Evolutionary conservation across 148 eudicot genomes (phyloP).

Genomic region (Salicornia ramosissima): DNA sequence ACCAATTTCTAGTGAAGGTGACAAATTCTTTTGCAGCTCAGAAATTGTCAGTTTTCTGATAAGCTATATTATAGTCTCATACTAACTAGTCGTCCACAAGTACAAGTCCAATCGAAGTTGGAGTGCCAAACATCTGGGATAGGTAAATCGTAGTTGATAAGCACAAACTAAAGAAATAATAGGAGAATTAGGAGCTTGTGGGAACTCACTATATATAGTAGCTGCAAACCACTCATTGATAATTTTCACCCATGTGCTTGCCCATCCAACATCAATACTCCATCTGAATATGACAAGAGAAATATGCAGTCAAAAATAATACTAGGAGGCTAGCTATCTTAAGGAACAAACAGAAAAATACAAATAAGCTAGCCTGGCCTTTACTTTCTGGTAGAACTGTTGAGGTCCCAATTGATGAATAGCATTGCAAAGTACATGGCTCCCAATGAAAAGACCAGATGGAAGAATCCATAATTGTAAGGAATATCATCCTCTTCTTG

Average conservation of each 20-base stretch:
- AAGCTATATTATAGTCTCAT: too few species aligned
- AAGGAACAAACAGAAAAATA: not conserved
- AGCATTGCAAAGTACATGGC: slow-evolving; percentile 99
- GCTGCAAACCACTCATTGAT: slow-evolving; percentile 99
- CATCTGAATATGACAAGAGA: slow-evolving; percentile 41
- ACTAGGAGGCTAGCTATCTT: slow-evolving; percentile 1
- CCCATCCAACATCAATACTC: slow-evolving; percentile 98
- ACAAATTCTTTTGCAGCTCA: too few species aligned
- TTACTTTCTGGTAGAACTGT: slow-evolving; percentile 68
- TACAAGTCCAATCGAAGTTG: too few species aligned
- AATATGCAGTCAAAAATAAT: not conserved
- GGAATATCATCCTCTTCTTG: slow-evolving; percentile 72
- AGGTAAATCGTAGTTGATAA: not conserved
- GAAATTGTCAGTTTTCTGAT: too few species aligned
- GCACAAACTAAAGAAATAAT: not conserved
- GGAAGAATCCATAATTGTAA: slow-evolving; percentile 85
- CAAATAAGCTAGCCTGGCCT: slow-evolving; percentile 1
- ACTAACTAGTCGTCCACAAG: too few species aligned
- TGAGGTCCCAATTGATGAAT: slow-evolving; percentile 83
- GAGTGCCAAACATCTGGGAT: too few species aligned
- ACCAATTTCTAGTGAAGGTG: too few species aligned
- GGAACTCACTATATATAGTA: slow-evolving; percentile 67
- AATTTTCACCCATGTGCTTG: slow-evolving; percentile 97
- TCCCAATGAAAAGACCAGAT: slow-evolving; percentile 79
- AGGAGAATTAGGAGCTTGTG: not conserved